Percentiles rank a stretch among this genome's conserved stretches.
Evolutionary conservation across 768 basidiomycete genomes (phyloP).

Genomic region (Neoboletus subvelutipes): DNA sequence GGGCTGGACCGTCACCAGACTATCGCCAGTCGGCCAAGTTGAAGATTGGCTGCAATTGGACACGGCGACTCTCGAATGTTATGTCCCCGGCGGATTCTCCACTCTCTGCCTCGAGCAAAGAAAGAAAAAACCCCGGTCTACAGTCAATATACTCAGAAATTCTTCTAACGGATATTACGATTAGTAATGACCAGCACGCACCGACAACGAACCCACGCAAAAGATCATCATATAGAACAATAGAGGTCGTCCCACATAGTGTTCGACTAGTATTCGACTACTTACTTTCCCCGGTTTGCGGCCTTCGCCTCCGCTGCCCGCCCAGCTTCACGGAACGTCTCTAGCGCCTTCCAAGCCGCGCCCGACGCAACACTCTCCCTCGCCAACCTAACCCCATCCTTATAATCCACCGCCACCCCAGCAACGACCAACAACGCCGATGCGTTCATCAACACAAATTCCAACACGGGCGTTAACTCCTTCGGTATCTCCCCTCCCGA

Average conservation of each 20-base stretch:
- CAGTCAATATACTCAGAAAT: no score
- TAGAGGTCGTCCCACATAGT: no score
- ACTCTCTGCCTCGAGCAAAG: neutral
- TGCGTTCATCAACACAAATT: conserved; percentile 91
- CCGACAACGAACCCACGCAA: neutral
- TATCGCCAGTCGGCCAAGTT: neutral
- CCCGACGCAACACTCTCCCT: conserved; percentile 58
- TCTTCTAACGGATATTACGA: no score
- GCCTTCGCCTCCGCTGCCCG: conserved; percentile 2
- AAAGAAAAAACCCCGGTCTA: no score
- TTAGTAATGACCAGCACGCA: no score
- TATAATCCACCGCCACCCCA: conserved; percentile 67
- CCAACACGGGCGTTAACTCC: conserved; percentile 60
- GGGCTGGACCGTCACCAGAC: no score
- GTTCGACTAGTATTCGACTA: neutral
- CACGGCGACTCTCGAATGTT: no score
- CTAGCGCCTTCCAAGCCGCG: conserved; percentile 56
- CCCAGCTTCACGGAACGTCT: conserved; percentile 49
- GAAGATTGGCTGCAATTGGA: neutral
- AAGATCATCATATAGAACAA: neutral
- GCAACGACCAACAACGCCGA: conserved; percentile 86
- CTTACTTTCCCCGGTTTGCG: neutral
- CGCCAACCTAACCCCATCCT: conserved; percentile 71
- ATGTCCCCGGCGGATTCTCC: neutral
- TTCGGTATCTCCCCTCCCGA: conserved; percentile 56